These are phyloP conservation scores for Suillus clintonianus DNA, from an alignment of 768 basidiomycete species.

Conservation along the genomic window DNA sequence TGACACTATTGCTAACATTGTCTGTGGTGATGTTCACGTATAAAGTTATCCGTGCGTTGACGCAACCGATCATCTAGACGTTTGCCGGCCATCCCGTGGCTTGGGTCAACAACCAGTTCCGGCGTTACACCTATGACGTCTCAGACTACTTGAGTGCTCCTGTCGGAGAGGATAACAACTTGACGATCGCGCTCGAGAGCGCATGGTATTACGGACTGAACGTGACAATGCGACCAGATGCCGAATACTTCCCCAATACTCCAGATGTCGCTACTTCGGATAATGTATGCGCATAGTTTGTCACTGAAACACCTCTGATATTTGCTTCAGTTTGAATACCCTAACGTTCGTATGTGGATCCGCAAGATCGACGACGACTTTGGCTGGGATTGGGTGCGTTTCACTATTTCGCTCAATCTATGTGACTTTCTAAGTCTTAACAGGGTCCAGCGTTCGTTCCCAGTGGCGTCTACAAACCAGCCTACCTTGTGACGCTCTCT, in stretches of 20 bases:
- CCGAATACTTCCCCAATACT: slow-evolving; percentile 43
- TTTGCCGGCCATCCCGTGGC: slow-evolving; percentile 52
- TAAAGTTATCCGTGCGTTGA: neutral
- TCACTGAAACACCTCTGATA: neutral
- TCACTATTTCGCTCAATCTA: neutral
- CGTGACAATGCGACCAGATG: slow-evolving; percentile 49
- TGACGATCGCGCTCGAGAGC: slow-evolving; percentile 55
- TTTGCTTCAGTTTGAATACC: slow-evolving; percentile 47
- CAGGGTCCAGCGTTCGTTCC: slow-evolving; percentile 62
- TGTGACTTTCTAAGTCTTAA: neutral
- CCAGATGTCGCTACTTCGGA: slow-evolving; percentile 17
- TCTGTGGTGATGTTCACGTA: slow-evolving; percentile 24
- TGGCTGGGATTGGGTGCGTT: slow-evolving; percentile 61
- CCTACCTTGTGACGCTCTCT: slow-evolving; percentile 49
- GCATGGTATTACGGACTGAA: slow-evolving; percentile 56
- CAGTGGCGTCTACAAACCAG: slow-evolving; percentile 55
- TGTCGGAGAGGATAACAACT: slow-evolving; percentile 36
- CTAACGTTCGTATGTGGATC: slow-evolving; percentile 47
- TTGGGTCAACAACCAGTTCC: slow-evolving; percentile 62
- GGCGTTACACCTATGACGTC: slow-evolving; percentile 55
- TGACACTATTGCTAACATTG: slow-evolving; percentile 59
- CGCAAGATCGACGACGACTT: slow-evolving; percentile 57
- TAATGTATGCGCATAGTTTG: slow-evolving; percentile 27
- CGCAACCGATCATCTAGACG: slow-evolving; percentile 34
- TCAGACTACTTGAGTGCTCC: slow-evolving; percentile 41